Conservation (phyloP, 768 basidiomycete genomes). For the Galerina marginata region DNA sequence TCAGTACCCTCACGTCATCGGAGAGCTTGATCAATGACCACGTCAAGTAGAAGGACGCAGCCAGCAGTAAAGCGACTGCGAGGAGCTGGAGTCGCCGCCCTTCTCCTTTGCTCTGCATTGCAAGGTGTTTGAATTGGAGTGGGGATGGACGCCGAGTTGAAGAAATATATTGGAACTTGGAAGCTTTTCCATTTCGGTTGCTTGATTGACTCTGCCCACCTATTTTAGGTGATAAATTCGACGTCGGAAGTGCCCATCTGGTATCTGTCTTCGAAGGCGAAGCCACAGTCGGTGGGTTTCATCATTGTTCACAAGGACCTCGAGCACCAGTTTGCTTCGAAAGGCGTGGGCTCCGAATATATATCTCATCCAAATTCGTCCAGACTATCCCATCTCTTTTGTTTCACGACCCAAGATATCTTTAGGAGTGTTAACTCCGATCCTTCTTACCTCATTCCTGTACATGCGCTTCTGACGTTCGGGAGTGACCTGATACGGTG, state of each 20-base stretch:
- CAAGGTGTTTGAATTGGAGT: background rate
- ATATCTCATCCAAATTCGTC: slow-evolving; percentile 2
- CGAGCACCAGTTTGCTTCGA: slow-evolving; percentile 4
- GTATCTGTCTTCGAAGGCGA: background rate
- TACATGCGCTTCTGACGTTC: no score
- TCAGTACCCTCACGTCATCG: slow-evolving; percentile 25
- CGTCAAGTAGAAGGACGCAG: slow-evolving; percentile 33
- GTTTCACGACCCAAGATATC: background rate
- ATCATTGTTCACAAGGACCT: slow-evolving; percentile 11
- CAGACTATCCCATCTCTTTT: slow-evolving; percentile 4
- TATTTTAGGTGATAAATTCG: background rate
- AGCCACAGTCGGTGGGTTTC: slow-evolving; percentile 1
- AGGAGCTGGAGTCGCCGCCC: slow-evolving; percentile 23
- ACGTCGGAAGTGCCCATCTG: background rate
- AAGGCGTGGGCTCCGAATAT: background rate
- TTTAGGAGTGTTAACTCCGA: slow-evolving; percentile 4
- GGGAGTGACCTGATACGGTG: no score
- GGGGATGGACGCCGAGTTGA: background rate
- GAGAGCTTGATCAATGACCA: slow-evolving; percentile 27
- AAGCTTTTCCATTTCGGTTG: background rate
- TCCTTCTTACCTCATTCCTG: background rate
- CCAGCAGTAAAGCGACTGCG: slow-evolving; percentile 20
- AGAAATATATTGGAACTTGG: background rate
- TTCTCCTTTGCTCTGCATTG: slow-evolving; percentile 14
- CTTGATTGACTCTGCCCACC: slow-evolving; percentile 2